Percentiles rank a stretch among this genome's conserved stretches.
These are phyloP conservation scores for Podaxis sp. DNA, from an alignment of 768 basidiomycete genomes.

Conservation along the genomic window DNA sequence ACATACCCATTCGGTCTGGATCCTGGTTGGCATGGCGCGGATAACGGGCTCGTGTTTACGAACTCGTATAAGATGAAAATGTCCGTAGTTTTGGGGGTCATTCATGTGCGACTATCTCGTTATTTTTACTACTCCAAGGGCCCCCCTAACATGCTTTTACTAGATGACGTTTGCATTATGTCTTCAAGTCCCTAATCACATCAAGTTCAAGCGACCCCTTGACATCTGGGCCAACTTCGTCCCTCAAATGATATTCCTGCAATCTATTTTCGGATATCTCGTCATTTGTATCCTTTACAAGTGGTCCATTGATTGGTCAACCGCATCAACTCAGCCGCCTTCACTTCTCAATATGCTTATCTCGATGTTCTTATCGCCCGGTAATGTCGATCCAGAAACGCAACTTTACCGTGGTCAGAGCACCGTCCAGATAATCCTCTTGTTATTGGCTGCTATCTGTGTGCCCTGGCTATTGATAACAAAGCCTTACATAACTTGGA, in stretches of 20 bases:
- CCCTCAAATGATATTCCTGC: conserved; percentile 96
- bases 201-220: conserved; percentile 84
- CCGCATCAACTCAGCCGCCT: conserved; percentile 68
- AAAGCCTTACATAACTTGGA: conserved; percentile 91
- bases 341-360: conserved; percentile 96
- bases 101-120: conserved; percentile 65
- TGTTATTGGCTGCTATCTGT: conserved; percentile 79
- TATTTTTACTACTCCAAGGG: conserved; percentile 5
- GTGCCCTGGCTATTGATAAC: conserved; percentile 93
- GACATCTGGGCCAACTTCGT: conserved; percentile 96
- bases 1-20: conserved; percentile 95
- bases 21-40: conserved; percentile 91
- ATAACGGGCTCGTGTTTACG: conserved; percentile 89
- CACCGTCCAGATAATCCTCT: conserved; percentile 76
- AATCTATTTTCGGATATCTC: conserved; percentile 97
- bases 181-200: conserved; percentile 92
- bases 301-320: conserved; percentile 92
- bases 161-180: conserved; percentile 99
- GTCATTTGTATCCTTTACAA: conserved; percentile 95
- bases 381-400: conserved; percentile 61
- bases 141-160: conserved; percentile 16
- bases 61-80: conserved; percentile 99
- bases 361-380: conserved; percentile 92
- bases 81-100: conserved; percentile 94
- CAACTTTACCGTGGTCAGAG: conserved; percentile 88